Conservation (phyloP, 495 filamentous ascomycete species). For the Xylaria curta region DNA sequence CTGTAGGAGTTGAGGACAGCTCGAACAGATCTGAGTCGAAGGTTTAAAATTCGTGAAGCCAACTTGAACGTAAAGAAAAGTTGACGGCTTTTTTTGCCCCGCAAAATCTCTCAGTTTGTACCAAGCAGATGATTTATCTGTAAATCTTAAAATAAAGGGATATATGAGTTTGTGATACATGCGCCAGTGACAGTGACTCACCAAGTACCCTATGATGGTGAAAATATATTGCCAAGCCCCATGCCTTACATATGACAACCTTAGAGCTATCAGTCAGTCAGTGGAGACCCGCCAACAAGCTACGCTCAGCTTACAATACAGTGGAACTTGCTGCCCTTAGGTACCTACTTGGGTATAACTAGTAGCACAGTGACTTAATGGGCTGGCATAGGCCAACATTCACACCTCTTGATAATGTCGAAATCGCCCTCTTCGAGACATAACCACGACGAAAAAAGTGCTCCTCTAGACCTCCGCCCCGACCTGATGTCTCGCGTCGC, state of each 20-base stretch:
- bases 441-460: slow-evolving; percentile 10
- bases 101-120: background rate
- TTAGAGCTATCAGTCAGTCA: background rate
- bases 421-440: slow-evolving; percentile 15
- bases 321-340: background rate
- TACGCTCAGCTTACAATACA: background rate
- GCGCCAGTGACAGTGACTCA: slow-evolving; percentile 20
- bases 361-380: background rate
- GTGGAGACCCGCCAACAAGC: background rate
- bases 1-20: slow-evolving; percentile 35
- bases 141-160: background rate
- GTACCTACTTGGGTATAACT: background rate
- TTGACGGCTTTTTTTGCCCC: background rate
- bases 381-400: background rate
- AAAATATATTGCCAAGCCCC: slow-evolving; percentile 9
- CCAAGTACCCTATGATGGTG: background rate
- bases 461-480: slow-evolving; percentile 23
- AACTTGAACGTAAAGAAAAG: slow-evolving; percentile 31
- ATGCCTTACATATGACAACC: background rate
- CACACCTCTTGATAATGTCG: slow-evolving; percentile 1
- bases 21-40: slow-evolving; percentile 31
- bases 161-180: background rate
- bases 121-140: background rate
- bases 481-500: slow-evolving; percentile 38
- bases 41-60: slow-evolving; percentile 30